phyloP scores from a whole-genome alignment of 2,329 filamentous ascomycete genomes.

The Tricladium varicosporioides region DNA sequence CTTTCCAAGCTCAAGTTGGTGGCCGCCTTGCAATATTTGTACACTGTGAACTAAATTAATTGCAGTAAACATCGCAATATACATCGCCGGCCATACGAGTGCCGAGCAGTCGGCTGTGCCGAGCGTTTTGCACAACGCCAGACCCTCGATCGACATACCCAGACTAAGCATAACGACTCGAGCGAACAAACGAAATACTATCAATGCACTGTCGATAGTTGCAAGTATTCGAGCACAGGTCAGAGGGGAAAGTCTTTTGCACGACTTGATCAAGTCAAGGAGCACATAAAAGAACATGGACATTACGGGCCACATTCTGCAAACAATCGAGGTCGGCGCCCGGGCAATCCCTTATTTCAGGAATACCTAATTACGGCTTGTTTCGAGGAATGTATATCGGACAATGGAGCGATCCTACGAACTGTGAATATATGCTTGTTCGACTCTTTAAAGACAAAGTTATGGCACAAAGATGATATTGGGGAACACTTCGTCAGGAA shows the following conservation, averaged over 20 bases:
- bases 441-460: too few relatives aligned
- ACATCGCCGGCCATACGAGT: constrained; percentile 3
- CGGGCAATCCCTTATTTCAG: neutral
- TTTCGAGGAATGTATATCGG: constrained; percentile 8
- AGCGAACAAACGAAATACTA: constrained; percentile 7
- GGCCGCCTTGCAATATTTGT: neutral
- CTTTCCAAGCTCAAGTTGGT: constrained; percentile 10
- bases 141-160: constrained; percentile 8
- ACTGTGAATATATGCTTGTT: too few relatives aligned
- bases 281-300: constrained; percentile 17
- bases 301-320: constrained; percentile 17
- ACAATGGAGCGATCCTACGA: too few relatives aligned
- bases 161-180: constrained; percentile 1
- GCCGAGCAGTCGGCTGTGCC: constrained; percentile 6
- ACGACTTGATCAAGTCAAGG: constrained; percentile 14
- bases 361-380: neutral
- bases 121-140: constrained; percentile 9
- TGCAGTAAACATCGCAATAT: constrained; percentile 13
- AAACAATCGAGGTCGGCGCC: constrained; percentile 2
- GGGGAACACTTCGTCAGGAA: too few relatives aligned
- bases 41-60: neutral
- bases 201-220: constrained; percentile 15
- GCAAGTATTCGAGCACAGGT: constrained; percentile 16
- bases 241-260: constrained; percentile 3
- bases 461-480: too few relatives aligned